Conservation (phyloP, 169 alveolate species). For the Amoebophrya sp. region DNA sequence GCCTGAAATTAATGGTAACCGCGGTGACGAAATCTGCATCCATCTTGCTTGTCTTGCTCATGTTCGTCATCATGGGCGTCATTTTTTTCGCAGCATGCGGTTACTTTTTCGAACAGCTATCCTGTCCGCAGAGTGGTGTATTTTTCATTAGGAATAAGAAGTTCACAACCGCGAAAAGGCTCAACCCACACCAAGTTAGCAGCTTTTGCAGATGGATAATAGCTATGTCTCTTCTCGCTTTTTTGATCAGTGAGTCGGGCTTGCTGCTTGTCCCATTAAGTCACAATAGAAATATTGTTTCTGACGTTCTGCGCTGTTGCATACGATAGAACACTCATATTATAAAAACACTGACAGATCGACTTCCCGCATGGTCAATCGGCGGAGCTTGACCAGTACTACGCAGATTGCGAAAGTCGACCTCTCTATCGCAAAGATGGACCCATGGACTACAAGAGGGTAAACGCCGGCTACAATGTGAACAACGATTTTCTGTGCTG, state of each 20-base stretch:
- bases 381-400: not conserved
- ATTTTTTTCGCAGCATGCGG: constrained; percentile 4
- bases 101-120: not conserved
- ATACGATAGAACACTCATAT: too few species aligned
- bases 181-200: too few species aligned
- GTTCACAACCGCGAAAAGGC: too few species aligned
- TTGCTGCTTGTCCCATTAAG: not conserved
- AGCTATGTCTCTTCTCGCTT: not conserved
- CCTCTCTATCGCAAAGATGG: not conserved
- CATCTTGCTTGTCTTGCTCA: not conserved
- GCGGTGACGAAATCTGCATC: not conserved
- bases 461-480: not conserved
- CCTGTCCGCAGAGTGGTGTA: not conserved
- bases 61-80: not conserved
- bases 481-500: not conserved
- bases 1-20: not conserved
- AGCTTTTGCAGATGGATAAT: not conserved
- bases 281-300: not conserved
- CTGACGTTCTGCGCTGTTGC: not conserved
- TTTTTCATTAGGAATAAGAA: not conserved
- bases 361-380: not conserved
- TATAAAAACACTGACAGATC: too few species aligned
- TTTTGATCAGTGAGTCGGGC: not conserved
- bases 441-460: not conserved
- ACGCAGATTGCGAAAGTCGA: not conserved